phyloP scores from a whole-genome alignment of 2,329 filamentous ascomycete genomes.

The Colletotrichum trifolii region DNA sequence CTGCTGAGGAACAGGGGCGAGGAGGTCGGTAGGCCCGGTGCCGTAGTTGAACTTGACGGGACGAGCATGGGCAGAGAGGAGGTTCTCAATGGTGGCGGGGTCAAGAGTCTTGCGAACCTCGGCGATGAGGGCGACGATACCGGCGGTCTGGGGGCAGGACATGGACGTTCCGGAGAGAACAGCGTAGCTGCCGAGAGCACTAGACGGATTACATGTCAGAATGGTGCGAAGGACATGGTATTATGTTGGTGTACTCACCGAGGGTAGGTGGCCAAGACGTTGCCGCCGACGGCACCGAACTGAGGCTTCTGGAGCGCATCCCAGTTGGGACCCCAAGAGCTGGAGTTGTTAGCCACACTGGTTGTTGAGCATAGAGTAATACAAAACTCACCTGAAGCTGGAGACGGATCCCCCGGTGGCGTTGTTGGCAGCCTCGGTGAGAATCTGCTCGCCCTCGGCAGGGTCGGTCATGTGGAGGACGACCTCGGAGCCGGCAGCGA shows the following conservation, averaged over 20 bases:
- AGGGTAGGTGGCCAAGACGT: constrained; percentile 69
- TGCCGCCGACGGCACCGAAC: constrained; percentile 65
- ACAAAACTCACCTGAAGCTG: constrained; percentile 49
- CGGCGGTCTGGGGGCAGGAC: constrained; percentile 67
- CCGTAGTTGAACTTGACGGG: constrained; percentile 62
- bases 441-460: constrained; percentile 46
- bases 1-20: constrained; percentile 69
- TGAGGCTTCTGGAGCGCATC: constrained; percentile 68
- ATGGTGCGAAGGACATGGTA: neutral
- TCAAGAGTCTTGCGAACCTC: constrained; percentile 63
- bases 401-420: constrained; percentile 63
- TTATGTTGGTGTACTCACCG: constrained; percentile 34
- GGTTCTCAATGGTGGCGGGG: constrained; percentile 60
- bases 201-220: neutral
- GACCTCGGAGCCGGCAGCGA: constrained; percentile 57
- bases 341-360: constrained; percentile 48
- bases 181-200: constrained; percentile 57
- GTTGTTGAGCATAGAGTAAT: neutral
- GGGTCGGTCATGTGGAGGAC: constrained; percentile 57
- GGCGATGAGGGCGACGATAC: constrained; percentile 64
- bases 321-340: constrained; percentile 71
- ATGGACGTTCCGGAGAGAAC: constrained; percentile 70
- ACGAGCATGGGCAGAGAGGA: constrained; percentile 61
- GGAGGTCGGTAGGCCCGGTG: constrained; percentile 46
- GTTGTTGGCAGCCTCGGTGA: constrained; percentile 52